Conservation (phyloP, 169 alveolate genomes). For the Eimeria praecox region DNA sequence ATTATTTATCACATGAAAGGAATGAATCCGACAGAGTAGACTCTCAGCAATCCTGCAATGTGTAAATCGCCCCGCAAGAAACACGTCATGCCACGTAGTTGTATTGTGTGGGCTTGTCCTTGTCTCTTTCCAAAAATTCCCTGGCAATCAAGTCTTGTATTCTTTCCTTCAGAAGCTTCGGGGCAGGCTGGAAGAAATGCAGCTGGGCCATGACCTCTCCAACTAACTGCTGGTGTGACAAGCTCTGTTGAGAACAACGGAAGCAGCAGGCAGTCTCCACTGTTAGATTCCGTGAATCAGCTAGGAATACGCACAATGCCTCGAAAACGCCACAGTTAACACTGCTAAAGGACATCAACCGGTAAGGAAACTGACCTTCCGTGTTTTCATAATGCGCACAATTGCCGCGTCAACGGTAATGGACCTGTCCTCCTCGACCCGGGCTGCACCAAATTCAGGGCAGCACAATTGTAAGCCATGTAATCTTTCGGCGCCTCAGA, state of each 20-base stretch:
- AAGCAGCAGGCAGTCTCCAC: not conserved
- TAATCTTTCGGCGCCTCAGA: not conserved
- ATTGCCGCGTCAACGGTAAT: slow-evolving; percentile 96
- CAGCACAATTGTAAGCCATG: not conserved
- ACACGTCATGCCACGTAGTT: slow-evolving; percentile 86
- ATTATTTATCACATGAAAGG: not conserved
- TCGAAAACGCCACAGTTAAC: not conserved
- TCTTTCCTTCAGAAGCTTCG: slow-evolving; percentile 89
- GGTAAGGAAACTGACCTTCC: slow-evolving; percentile 81
- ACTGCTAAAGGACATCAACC: not conserved
- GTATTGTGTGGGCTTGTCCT: slow-evolving; percentile 85
- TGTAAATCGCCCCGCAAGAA: not conserved
- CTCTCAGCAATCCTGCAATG: not conserved
- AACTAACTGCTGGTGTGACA: slow-evolving; percentile 85
- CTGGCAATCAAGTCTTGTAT: slow-evolving; percentile 92
- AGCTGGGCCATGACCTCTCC: slow-evolving; percentile 86
- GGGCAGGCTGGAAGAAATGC: slow-evolving; percentile 86
- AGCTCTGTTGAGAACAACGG: slow-evolving; percentile 68
- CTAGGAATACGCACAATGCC: not conserved
- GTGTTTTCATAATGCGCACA: slow-evolving; percentile 94
- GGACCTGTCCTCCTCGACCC: slow-evolving; percentile 92
- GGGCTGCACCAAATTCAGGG: slow-evolving; percentile 75
- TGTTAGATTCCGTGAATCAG: not conserved
- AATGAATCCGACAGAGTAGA: not conserved
- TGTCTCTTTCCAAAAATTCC: slow-evolving; percentile 92